Evolutionary conservation across 169 alveolate genomes (phyloP).

Genomic region (Amoebophrya sp.): DNA sequence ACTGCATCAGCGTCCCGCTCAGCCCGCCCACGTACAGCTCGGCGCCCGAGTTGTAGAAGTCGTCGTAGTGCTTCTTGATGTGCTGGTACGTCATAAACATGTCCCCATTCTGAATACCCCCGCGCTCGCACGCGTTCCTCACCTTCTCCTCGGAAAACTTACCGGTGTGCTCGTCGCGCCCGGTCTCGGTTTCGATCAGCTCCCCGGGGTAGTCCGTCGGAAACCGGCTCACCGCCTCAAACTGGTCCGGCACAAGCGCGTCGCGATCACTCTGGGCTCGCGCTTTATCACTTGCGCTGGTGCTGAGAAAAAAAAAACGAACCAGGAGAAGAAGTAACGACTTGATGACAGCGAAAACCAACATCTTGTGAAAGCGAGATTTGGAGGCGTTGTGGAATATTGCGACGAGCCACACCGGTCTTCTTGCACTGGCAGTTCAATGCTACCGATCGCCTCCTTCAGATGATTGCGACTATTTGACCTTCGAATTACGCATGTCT

Average conservation of each 20-base stretch:
- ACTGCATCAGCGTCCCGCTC: neutral
- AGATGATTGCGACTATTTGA: neutral
- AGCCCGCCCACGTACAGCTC: constrained; percentile 16
- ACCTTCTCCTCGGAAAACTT: neutral
- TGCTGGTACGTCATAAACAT: neutral
- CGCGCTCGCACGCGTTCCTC: neutral
- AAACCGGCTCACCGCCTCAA: neutral
- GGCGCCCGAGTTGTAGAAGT: neutral
- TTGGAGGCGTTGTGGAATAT: too few relatives aligned
- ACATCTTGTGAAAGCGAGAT: too few relatives aligned
- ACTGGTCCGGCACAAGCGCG: too few relatives aligned
- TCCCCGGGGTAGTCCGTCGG: neutral
- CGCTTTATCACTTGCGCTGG: too few relatives aligned
- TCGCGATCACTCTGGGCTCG: too few relatives aligned
- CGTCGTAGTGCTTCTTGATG: neutral
- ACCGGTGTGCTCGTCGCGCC: neutral
- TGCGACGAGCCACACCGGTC: too few relatives aligned
- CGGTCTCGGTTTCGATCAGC: neutral
- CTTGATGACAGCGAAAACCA: too few relatives aligned
- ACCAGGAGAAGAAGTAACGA: too few relatives aligned
- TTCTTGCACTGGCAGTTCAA: neutral
- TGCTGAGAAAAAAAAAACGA: too few relatives aligned
- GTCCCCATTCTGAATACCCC: neutral
- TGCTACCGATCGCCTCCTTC: neutral
- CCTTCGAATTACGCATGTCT: neutral